Base-by-base conservation (phyloP, 2,329 filamentous ascomycete species). In the Graphium sp. region DNA sequence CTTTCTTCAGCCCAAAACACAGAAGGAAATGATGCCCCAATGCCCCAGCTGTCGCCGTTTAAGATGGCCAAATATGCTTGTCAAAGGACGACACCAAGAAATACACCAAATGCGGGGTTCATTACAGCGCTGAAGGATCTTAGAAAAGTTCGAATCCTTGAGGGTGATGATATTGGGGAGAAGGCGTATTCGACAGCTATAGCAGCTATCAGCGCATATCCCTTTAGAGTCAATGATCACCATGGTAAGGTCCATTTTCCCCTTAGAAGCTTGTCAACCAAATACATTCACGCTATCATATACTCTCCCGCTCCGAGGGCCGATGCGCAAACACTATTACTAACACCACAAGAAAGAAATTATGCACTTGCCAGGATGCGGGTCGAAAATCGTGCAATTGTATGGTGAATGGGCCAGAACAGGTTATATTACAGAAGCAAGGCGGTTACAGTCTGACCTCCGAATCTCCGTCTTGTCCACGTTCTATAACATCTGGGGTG, bases 401-500 rank as follows among this genome's bases (percentile, higher is more conserved):
- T 94, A 77, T 47, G 59, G 74, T 13, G 79, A 93, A 45, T 94
- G 74, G 63, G 68, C 52, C 9, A 44, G 58, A 3, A 62, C 62
- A 1, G 74, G 72, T 0, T 56, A 50, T 11, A 55, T 92, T 5
- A 45, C 58, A 20, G 79, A 81, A 15, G 73, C 74, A 0, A 55
- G 65, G 6, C 66, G 72, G 4, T 65, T 79, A 2, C 64, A 76
- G 28, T 50, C 55, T 1, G 74, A 92, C 38, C 56, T 68, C 9
- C 67, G 62, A 32, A 59, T 89, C 33, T 59, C 60, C 13, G 60
- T 73, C 1, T 52, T 94, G 4, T 60, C 68, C 24, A 47, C 63
- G 1, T 94, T 95, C 49, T 80, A 79, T 52, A 61, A 78, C 5
- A 91, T 94, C 32, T 93, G 83, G 80, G 87, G 85, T n/a, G 83